These are phyloP conservation scores for Drosera capensis DNA, from an alignment of 148 eudicot species.

Conservation along the genomic window DNA sequence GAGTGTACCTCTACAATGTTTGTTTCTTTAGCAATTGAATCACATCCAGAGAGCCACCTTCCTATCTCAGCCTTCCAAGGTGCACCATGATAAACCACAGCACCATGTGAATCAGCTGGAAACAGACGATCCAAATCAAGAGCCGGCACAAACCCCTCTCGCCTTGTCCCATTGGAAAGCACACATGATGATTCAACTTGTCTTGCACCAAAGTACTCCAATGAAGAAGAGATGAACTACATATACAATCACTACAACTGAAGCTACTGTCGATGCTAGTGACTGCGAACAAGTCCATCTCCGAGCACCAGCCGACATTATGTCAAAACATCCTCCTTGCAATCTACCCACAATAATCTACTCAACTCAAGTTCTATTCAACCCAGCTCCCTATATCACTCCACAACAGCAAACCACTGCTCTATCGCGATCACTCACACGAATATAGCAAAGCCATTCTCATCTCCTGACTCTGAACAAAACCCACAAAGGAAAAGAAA, in stretches of 20 bases:
- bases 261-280: constrained; percentile 32
- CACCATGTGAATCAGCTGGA: constrained; percentile 53
- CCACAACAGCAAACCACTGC: too few relatives aligned
- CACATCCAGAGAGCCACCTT: constrained; percentile 71
- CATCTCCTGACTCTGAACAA: too few relatives aligned
- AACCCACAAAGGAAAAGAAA: too few relatives aligned
- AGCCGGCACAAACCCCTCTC: constrained; percentile 7
- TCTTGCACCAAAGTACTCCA: constrained; percentile 28
- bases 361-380: constrained; percentile 6
- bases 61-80: constrained; percentile 93
- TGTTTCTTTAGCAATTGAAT: constrained; percentile 28
- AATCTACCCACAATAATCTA: constrained; percentile 4
- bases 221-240: constrained; percentile 46
- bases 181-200: constrained; percentile 27
- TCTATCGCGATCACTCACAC: too few relatives aligned
- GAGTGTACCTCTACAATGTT: constrained; percentile 56
- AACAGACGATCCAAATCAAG: constrained; percentile 24
- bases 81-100: constrained; percentile 68
- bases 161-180: constrained; percentile 21
- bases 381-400: too few relatives aligned
- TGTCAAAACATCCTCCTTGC: constrained; percentile 13
- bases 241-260: constrained; percentile 28
- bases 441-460: too few relatives aligned
- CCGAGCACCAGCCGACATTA: constrained; percentile 26
- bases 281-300: constrained; percentile 55